These are phyloP conservation scores for Purpureocillium takamizusanense DNA, from an alignment of 2,329 filamentous ascomycete species.

Conservation along the genomic window DNA sequence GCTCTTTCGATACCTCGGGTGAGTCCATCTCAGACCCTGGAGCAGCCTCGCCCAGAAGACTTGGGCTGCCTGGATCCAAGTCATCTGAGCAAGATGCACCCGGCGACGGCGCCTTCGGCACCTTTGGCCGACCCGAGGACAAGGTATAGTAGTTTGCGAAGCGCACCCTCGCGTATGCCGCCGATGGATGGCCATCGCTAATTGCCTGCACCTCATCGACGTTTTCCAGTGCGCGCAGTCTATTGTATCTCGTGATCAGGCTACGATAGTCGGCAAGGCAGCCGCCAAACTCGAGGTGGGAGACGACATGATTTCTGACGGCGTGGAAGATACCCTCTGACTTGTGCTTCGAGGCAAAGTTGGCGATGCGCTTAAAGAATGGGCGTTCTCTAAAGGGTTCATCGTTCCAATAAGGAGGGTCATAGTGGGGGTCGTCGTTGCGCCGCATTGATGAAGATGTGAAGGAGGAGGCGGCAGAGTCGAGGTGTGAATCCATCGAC, in stretches of 20 bases:
- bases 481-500: slow-evolving; percentile 6
- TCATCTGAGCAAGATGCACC: slow-evolving; percentile 3
- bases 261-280: slow-evolving; percentile 69
- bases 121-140: slow-evolving; percentile 64
- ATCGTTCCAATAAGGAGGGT: slow-evolving; percentile 70
- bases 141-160: slow-evolving; percentile 89
- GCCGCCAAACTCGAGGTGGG: slow-evolving; percentile 75
- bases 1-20: not conserved
- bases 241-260: slow-evolving; percentile 61
- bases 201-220: slow-evolving; percentile 42
- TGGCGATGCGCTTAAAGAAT: slow-evolving; percentile 57
- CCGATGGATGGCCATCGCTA: slow-evolving; percentile 8
- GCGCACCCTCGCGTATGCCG: slow-evolving; percentile 46
- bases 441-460: slow-evolving; percentile 8
- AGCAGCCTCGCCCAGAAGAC: not conserved
- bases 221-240: slow-evolving; percentile 63
- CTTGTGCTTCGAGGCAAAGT: slow-evolving; percentile 76
- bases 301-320: slow-evolving; percentile 63
- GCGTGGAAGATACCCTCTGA: slow-evolving; percentile 60
- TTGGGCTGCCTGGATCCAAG: slow-evolving; percentile 2
- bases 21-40: no score
- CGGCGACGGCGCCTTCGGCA: slow-evolving; percentile 9
- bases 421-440: slow-evolving; percentile 55
- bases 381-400: slow-evolving; percentile 58
- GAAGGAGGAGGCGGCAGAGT: slow-evolving; percentile 2